Conservation (phyloP, 2,329 filamentous ascomycete genomes). For the Aspergillus pseudoviridinutans region DNA sequence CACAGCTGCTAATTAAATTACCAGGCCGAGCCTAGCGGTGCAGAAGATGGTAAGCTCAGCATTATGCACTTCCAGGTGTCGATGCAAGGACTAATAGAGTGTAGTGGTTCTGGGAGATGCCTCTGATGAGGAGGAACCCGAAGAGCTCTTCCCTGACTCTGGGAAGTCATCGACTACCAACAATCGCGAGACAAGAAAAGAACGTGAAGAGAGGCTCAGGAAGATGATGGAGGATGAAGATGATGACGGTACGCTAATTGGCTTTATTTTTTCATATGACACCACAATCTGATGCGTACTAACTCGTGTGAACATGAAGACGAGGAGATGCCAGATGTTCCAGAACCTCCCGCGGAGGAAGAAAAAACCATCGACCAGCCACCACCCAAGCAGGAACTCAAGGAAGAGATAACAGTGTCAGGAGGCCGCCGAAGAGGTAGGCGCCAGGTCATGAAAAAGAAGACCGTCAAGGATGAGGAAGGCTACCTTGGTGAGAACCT, state of each 20-base stretch:
- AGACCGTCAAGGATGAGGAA: slow-evolving; percentile 79
- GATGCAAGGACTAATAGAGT: slow-evolving; percentile 22
- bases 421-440: slow-evolving; percentile 70
- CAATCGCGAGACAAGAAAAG: slow-evolving; percentile 49
- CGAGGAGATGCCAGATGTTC: slow-evolving; percentile 57
- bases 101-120: slow-evolving; percentile 51
- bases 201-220: slow-evolving; percentile 62
- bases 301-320: slow-evolving; percentile 33
- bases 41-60: slow-evolving; percentile 48
- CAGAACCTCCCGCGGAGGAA: slow-evolving; percentile 35
- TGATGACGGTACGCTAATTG: slow-evolving; percentile 40
- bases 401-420: slow-evolving; percentile 49
- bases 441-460: slow-evolving; percentile 81
- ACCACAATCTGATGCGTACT: slow-evolving; percentile 20
- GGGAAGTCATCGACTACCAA: slow-evolving; percentile 35
- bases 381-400: slow-evolving; percentile 44
- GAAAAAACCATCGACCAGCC: slow-evolving; percentile 35
- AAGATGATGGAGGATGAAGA: slow-evolving; percentile 74
- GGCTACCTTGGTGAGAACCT: slow-evolving; percentile 72
- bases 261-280: slow-evolving; percentile 34
- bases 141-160: slow-evolving; percentile 46
- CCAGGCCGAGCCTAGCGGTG: slow-evolving; percentile 30
- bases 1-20: not conserved
- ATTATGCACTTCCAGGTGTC: not conserved
- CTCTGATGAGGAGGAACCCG: slow-evolving; percentile 53